phyloP scores from a whole-genome alignment of 352 stramenopile species.

The Globisporangium perplexum region DNA sequence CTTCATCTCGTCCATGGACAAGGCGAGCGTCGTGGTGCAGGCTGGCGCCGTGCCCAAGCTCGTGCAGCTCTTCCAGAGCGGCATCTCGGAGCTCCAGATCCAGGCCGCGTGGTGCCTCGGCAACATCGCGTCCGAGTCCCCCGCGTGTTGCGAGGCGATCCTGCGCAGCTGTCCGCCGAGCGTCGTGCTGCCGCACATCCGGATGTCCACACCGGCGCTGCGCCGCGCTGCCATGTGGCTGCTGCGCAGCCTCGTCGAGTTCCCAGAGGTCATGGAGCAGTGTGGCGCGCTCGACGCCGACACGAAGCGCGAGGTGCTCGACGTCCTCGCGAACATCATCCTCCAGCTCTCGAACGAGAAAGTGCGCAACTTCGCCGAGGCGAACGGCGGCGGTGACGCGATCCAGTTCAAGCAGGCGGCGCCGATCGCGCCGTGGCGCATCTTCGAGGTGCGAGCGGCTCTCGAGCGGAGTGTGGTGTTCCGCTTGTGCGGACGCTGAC shows the following conservation, averaged over 20 bases:
- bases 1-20: constrained; percentile 89
- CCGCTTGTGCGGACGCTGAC: too few relatives aligned
- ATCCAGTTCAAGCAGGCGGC: constrained; percentile 54
- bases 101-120: constrained; percentile 83
- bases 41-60: constrained; percentile 68
- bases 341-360: constrained; percentile 76
- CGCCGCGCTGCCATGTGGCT: constrained; percentile 78
- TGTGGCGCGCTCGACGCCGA: constrained; percentile 31
- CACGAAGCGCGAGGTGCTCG: constrained; percentile 68
- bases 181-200: constrained; percentile 74
- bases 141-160: constrained; percentile 70
- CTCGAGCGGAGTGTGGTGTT: not conserved
- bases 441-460: constrained; percentile 55
- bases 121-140: constrained; percentile 78
- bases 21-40: constrained; percentile 65
- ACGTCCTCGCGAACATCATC: constrained; percentile 70
- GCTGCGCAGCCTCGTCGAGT: constrained; percentile 80
- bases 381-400: constrained; percentile 31
- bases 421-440: constrained; percentile 69
- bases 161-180: constrained; percentile 61
- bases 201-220: constrained; percentile 73
- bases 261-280: constrained; percentile 66
- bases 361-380: constrained; percentile 47
- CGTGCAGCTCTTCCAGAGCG: constrained; percentile 80
- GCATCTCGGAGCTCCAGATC: constrained; percentile 86